Conservation (phyloP, 805 yeast species). For the Hanseniaspora clermontiae region DNA sequence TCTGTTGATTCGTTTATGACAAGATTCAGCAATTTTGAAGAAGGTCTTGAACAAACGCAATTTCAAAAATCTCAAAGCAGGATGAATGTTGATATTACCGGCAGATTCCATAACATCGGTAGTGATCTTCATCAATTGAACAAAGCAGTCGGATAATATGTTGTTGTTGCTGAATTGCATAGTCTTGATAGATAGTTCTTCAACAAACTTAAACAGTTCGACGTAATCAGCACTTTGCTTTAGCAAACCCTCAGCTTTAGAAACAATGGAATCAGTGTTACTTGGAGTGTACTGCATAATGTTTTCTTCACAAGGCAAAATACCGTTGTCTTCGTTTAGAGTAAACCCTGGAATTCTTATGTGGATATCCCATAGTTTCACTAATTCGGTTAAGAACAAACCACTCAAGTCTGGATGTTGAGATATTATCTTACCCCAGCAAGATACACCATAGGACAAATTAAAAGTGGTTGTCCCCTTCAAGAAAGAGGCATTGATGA, state of each 20-base stretch:
- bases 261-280: slow-evolving; percentile 45
- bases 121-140: slow-evolving; percentile 1
- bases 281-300: slow-evolving; percentile 87
- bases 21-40: slow-evolving; percentile 1
- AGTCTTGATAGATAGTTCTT: neutral
- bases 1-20: slow-evolving; percentile 2
- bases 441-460: slow-evolving; percentile 38
- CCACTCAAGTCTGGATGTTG: slow-evolving; percentile 48
- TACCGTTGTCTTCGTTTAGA: slow-evolving; percentile 34
- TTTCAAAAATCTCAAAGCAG: slow-evolving; percentile 4
- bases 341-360: slow-evolving; percentile 50
- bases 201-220: slow-evolving; percentile 2
- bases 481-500: slow-evolving; percentile 6
- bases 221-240: neutral
- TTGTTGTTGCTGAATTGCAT: slow-evolving; percentile 5
- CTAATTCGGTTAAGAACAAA: slow-evolving; percentile 55
- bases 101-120: neutral
- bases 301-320: slow-evolving; percentile 45
- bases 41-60: slow-evolving; percentile 1
- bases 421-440: slow-evolving; percentile 70
- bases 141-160: slow-evolving; percentile 4
- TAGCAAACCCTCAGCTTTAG: slow-evolving; percentile 31
- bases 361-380: slow-evolving; percentile 56
- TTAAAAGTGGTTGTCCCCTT: neutral
- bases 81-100: neutral